These are phyloP conservation scores for Physcia stellaris DNA, from an alignment of 495 filamentous ascomycete species.

Conservation along the genomic window DNA sequence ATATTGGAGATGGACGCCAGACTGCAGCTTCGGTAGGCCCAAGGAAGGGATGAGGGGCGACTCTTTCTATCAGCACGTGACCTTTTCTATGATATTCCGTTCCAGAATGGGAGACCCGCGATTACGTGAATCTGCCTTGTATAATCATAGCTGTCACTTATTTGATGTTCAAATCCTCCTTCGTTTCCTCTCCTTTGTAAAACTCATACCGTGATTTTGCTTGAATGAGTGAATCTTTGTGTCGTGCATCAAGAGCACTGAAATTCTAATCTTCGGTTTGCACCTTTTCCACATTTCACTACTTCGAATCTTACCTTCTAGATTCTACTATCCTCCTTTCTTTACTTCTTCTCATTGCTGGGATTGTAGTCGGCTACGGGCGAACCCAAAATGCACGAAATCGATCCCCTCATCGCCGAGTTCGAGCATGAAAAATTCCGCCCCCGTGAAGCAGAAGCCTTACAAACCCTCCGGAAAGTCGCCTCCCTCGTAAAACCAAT, in stretches of 20 bases:
- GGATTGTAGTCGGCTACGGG: not conserved
- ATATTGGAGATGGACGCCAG: too few species aligned
- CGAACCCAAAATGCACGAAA: constrained; percentile 40
- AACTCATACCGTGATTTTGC: too few species aligned
- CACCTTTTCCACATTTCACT: not conserved
- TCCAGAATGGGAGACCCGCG: too few species aligned
- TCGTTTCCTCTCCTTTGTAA: too few species aligned
- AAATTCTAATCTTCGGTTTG: not conserved
- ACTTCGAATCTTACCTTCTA: not conserved
- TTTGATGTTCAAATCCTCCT: too few species aligned
- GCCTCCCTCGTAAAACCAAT: constrained; percentile 90
- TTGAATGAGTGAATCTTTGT: not conserved
- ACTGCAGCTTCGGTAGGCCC: too few species aligned
- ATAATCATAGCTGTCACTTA: too few species aligned
- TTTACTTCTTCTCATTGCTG: not conserved
- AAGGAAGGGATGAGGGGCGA: too few species aligned
- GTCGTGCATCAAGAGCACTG: not conserved
- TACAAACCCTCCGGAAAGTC: constrained; percentile 66
- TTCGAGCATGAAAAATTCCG: constrained; percentile 69
- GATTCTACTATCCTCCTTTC: not conserved
- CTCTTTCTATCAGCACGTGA: too few species aligned
- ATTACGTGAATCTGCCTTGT: too few species aligned
- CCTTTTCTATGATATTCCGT: too few species aligned
- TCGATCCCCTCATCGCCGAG: constrained; percentile 55
- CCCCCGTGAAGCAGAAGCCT: constrained; percentile 63